Percentiles rank a stretch among this genome's conserved stretches.
These are phyloP conservation scores for Phaseolus lunatus DNA, from an alignment of 306 rosid species.

Conservation along the genomic window DNA sequence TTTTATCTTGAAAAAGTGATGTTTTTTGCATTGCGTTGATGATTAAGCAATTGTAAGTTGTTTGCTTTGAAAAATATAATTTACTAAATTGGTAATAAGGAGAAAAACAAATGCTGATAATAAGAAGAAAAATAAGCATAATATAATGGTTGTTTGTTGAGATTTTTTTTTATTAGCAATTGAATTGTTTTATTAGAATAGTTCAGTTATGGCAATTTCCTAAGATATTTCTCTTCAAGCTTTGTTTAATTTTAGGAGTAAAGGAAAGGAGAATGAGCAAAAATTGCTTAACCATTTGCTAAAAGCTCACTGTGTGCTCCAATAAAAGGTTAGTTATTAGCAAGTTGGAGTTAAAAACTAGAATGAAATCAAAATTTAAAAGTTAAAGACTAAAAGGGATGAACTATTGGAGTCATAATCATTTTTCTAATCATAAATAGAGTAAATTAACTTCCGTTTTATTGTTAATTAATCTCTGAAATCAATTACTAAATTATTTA, in stretches of 20 bases:
- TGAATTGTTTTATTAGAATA: not conserved
- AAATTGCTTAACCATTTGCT: not conserved
- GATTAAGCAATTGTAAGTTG: too few species aligned
- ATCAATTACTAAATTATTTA: not conserved
- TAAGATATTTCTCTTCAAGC: slow-evolving; percentile 2
- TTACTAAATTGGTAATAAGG: not conserved
- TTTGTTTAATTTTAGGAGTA: slow-evolving; percentile 18
- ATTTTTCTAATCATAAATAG: not conserved
- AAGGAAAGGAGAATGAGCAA: not conserved
- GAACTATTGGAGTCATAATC: not conserved
- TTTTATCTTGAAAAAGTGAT: too few species aligned
- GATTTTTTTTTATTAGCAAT: not conserved
- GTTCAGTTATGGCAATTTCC: not conserved
- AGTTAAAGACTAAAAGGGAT: not conserved
- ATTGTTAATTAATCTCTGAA: not conserved
- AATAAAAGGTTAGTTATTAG: slow-evolving; percentile 19
- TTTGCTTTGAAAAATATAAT: too few species aligned
- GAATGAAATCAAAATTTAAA: not conserved
- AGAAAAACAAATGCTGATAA: not conserved
- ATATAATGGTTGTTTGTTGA: not conserved
- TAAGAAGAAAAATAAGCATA: not conserved
- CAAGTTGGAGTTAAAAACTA: not conserved
- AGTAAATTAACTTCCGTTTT: not conserved
- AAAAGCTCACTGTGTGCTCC: not conserved
- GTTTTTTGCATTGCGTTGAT: too few species aligned